These are phyloP conservation scores for Neonectria sp. DNA, from an alignment of 2,329 filamentous ascomycete species.

Conservation along the genomic window DNA sequence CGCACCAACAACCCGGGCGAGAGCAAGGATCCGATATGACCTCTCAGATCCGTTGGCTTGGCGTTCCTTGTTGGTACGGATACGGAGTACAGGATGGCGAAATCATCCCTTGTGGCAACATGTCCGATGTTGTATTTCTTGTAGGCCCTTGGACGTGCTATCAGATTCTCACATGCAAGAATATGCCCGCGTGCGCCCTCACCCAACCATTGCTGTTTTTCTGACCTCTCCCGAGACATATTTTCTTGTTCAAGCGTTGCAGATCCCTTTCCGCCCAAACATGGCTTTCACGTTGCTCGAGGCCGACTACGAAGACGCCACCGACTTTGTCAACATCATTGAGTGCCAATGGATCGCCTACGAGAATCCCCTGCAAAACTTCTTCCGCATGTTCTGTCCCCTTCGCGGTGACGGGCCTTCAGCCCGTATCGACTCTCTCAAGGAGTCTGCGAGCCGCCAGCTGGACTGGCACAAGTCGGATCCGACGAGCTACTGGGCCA, in stretches of 20 bases:
- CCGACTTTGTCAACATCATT: constrained; percentile 40
- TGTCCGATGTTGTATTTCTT: neutral
- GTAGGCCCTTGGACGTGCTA: too few species aligned
- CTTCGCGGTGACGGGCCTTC: constrained; percentile 29
- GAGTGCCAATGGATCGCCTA: constrained; percentile 38
- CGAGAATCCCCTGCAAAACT: constrained; percentile 33
- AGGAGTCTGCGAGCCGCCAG: constrained; percentile 16
- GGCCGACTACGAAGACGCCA: constrained; percentile 22
- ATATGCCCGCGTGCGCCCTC: neutral
- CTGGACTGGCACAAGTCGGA: constrained; percentile 36
- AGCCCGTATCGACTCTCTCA: constrained; percentile 29
- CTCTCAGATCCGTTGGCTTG: neutral
- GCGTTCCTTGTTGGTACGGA: neutral
- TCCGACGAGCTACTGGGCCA: constrained; percentile 36
- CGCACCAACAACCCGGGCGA: neutral
- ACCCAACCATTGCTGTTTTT: neutral
- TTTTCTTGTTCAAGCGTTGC: neutral
- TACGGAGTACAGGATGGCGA: neutral
- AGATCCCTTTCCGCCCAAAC: neutral
- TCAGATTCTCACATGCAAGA: too few species aligned
- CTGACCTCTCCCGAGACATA: neutral
- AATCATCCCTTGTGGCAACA: neutral
- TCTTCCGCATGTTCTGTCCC: constrained; percentile 43
- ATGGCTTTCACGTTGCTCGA: constrained; percentile 39
- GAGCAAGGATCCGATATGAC: neutral